These are phyloP conservation scores for Salvia rosmarinus DNA, from an alignment of 257 asterid genomes.

Conservation along the genomic window DNA sequence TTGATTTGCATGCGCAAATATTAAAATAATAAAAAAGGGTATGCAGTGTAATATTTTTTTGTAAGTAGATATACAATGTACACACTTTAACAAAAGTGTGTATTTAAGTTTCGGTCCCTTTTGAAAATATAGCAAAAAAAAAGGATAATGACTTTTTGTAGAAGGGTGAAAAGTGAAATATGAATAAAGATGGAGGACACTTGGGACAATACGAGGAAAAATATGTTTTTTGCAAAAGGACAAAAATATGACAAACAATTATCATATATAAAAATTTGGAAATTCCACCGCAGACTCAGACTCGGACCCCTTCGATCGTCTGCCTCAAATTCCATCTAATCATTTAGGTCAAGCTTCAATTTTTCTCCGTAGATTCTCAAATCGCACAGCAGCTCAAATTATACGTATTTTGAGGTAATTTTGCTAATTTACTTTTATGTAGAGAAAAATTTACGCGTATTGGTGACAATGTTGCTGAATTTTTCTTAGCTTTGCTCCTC, in stretches of 20 bases:
- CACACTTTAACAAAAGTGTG: too few species aligned
- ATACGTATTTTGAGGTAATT: constrained; percentile 30
- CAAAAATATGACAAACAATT: constrained; percentile 23
- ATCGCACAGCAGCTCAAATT: constrained; percentile 35
- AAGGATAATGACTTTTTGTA: neutral
- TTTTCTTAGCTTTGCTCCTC: constrained; percentile 5
- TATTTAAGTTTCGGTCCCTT: too few species aligned
- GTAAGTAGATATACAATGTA: too few species aligned
- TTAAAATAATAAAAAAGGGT: too few species aligned
- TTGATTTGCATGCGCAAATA: too few species aligned
- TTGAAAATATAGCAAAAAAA: constrained; percentile 4
- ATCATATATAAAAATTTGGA: constrained; percentile 2
- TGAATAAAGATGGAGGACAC: constrained; percentile 22
- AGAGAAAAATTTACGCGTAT: neutral
- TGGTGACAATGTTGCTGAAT: neutral
- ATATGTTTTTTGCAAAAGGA: neutral
- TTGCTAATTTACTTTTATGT: constrained; percentile 17
- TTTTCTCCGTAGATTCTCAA: constrained; percentile 36
- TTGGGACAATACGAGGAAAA: neutral
- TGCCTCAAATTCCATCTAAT: constrained; percentile 36
- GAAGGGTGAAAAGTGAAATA: constrained; percentile 16
- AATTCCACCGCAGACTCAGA: constrained; percentile 40
- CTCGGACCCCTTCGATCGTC: constrained; percentile 35
- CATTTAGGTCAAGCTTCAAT: constrained; percentile 24
- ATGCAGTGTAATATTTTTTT: too few species aligned